phyloP scores from a whole-genome alignment of 768 basidiomycete genomes.

The Botryobasidium botryosum region DNA sequence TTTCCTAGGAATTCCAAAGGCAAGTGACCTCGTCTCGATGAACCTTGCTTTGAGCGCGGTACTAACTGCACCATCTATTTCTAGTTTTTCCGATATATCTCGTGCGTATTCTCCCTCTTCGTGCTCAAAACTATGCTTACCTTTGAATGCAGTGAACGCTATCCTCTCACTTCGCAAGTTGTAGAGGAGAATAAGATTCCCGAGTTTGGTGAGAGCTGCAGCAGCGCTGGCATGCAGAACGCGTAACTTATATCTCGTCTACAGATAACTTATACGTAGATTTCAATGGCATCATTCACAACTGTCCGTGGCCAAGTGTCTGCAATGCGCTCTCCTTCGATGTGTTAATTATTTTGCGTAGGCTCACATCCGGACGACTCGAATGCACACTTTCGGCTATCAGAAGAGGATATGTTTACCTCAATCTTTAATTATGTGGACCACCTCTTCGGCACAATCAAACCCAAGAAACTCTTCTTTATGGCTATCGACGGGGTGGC shows the following conservation, averaged over 20 bases:
- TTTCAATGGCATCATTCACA: slow-evolving; percentile 87
- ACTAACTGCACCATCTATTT: not conserved
- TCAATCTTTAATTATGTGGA: slow-evolving; percentile 96
- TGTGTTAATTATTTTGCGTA: slow-evolving; percentile 14
- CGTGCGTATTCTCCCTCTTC: slow-evolving; percentile 32
- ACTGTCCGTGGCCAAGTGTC: slow-evolving; percentile 28
- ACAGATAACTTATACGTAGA: slow-evolving; percentile 83
- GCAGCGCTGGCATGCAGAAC: not conserved
- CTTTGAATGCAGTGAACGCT: slow-evolving; percentile 55
- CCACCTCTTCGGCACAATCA: slow-evolving; percentile 91
- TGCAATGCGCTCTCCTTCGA: not conserved
- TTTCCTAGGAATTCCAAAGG: slow-evolving; percentile 32
- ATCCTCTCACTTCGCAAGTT: slow-evolving; percentile 93
- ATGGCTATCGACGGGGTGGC: slow-evolving; percentile 99
- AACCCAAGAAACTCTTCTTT: slow-evolving; percentile 93
- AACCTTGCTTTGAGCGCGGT: not conserved
- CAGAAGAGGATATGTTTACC: slow-evolving; percentile 95
- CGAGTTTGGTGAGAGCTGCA: slow-evolving; percentile 59
- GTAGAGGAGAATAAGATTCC: slow-evolving; percentile 98
- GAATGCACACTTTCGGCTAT: slow-evolving; percentile 86
- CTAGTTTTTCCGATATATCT: slow-evolving; percentile 94
- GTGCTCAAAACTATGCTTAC: not conserved
- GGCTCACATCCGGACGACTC: slow-evolving; percentile 95
- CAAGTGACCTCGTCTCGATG: slow-evolving; percentile 12
- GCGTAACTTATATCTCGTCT: not conserved